These are phyloP conservation scores for Lasiosphaeria hispida DNA, from an alignment of 495 filamentous ascomycete genomes.

Conservation along the genomic window DNA sequence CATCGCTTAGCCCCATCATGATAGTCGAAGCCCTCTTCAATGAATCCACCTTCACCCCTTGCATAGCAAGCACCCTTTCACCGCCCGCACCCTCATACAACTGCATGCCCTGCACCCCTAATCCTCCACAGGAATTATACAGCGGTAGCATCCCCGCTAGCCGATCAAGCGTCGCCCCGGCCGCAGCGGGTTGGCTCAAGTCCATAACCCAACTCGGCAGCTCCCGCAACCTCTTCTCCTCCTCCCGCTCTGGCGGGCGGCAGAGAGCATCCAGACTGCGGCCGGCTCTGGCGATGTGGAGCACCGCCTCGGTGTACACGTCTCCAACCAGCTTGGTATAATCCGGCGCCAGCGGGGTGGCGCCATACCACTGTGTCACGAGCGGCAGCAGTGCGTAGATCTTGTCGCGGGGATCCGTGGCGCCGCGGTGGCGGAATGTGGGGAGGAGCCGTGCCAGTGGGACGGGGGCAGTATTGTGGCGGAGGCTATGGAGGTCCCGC, in stretches of 20 bases:
- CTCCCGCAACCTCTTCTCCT: not conserved
- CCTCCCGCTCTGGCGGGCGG: not conserved
- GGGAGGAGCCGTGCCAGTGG: not conserved
- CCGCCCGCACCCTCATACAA: not conserved
- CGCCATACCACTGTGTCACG: constrained; percentile 7
- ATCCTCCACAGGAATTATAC: not conserved
- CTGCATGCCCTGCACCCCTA: not conserved
- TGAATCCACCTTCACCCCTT: not conserved
- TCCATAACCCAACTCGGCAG: constrained; percentile 1
- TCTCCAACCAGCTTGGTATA: not conserved
- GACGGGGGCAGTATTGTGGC: not conserved
- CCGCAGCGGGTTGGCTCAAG: not conserved
- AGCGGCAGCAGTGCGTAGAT: constrained; percentile 5
- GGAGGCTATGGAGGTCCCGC: not conserved
- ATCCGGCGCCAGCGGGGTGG: not conserved
- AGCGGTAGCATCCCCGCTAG: not conserved
- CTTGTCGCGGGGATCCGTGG: not conserved
- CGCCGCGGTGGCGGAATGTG: constrained; percentile 1
- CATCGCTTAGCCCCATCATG: not conserved
- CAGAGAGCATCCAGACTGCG: not conserved
- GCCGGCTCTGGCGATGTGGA: not conserved
- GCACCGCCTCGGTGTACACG: not conserved
- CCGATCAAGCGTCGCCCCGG: not conserved
- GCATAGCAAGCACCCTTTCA: not conserved
- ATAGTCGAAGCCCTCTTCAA: not conserved